Base-by-base conservation (phyloP, 176 grass and related monocot species). In the Coix lacrymajobi region DNA sequence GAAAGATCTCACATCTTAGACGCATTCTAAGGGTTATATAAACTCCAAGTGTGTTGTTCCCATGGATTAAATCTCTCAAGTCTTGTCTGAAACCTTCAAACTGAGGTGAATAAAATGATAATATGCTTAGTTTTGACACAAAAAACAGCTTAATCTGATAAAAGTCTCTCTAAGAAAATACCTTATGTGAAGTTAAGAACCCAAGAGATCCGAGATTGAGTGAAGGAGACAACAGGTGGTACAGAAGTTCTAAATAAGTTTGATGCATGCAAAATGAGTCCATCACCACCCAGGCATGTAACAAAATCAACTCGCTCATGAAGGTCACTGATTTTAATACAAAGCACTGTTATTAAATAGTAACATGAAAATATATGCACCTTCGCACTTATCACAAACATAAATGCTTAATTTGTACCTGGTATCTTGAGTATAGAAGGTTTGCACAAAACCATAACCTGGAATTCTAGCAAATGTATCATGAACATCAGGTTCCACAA, bases 1-100 rank as follows among this genome's bases (percentile, higher is more conserved):
- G 91, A 84, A 99, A 94, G 46, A 99, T 92, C 80, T 96, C 93
- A 71, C 96, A 99, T 72, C 91, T 58, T 44, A 99, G 74, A 32
- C 93, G 96, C 96, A 99, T 96, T 87, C 96, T 90, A 90, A 99
- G 96, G 32, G 96, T 96, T 85, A 99, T 99, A 89, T 99, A 99
- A 78, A 99, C 91, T 80, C 93, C 96, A 76, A 91, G 78, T 24
- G 91, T 94, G 68, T 99, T 96, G 87, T 99, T 99, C 70, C 96
- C 96, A 83, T 99, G 89, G 73, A 99, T 96, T 65, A 99, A 89
- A 61, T 93, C 93, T 87, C 74, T 92, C 85, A 99, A 78, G 69
- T 99, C 96, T 79, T 92, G 83, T 69, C 70, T 96, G 82, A 93
- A 93, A 88, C 84, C 96, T 84, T 96, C 85, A 25, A 99, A 99